Percentiles rank a stretch among this genome's conserved stretches.
phyloP scores from a whole-genome alignment of 495 filamentous ascomycete species.

The Trichodelitschia bisporula region DNA sequence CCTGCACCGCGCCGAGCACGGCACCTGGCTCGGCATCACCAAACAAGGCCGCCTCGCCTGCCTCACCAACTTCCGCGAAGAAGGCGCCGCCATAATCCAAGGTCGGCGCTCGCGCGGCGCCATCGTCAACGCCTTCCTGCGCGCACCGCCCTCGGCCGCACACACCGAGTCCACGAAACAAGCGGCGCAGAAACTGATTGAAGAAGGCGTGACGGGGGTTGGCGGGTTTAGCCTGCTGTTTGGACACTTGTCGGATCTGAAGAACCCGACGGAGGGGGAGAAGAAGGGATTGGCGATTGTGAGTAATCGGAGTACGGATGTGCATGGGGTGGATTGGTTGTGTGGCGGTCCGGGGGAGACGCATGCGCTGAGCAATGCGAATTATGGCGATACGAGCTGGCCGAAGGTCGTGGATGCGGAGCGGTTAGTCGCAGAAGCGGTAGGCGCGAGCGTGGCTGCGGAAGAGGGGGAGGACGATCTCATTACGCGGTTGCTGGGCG shows the following conservation, averaged over 20 bases:
- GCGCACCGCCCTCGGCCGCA: constrained; percentile 12
- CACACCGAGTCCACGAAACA: constrained; percentile 23
- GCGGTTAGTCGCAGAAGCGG: constrained; percentile 20
- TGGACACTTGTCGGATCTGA: constrained; percentile 29
- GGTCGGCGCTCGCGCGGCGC: constrained; percentile 49
- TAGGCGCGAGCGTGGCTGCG: constrained; percentile 22
- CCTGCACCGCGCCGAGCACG: constrained; percentile 36
- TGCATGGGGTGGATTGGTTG: constrained; percentile 44
- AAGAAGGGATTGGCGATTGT: constrained; percentile 44
- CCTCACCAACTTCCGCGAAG: constrained; percentile 85
- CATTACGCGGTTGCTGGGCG: constrained; percentile 38
- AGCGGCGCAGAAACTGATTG: constrained; percentile 48
- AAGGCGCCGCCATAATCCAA: constrained; percentile 25
- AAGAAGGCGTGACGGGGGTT: constrained; percentile 40
- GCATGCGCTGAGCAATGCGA: constrained; percentile 68
- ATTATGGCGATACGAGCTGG: constrained; percentile 22
- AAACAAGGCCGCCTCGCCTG: constrained; percentile 63
- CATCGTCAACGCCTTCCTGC: constrained; percentile 78
- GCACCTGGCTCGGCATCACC: constrained; percentile 90
- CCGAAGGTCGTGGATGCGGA: constrained; percentile 23
- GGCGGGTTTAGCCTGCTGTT: constrained; percentile 88
- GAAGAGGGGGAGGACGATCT: constrained; percentile 32
- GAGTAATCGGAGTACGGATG: constrained; percentile 54
- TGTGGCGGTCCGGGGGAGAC: constrained; percentile 34
- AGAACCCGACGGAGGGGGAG: constrained; percentile 16